A percentile compares a stretch with the other conserved stretches of the same genome.
Evolutionary conservation across 352 stramenopile species (phyloP).

Genomic region (Thalassiosira exigua): DNA sequence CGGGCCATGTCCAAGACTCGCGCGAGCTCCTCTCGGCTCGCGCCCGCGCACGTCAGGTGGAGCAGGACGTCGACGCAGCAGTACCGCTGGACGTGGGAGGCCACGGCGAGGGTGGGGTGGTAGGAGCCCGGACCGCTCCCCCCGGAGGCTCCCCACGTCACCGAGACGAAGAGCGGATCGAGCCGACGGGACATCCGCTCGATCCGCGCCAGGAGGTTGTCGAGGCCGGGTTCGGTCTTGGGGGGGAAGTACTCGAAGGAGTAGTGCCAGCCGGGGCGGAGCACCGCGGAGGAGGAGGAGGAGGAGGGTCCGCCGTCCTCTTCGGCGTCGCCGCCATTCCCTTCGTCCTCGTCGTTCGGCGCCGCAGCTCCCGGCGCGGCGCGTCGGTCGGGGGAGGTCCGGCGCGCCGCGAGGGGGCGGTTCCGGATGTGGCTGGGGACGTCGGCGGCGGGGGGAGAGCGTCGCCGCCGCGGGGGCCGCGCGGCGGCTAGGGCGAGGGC

Average conservation of each 20-base stretch:
- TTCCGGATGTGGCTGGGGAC: too few relatives aligned
- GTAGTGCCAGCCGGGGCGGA: too few relatives aligned
- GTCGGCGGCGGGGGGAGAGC: too few relatives aligned
- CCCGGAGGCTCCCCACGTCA: conserved; percentile 98
- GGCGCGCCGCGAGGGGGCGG: too few relatives aligned
- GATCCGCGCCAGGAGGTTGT: conserved; percentile 97
- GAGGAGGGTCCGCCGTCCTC: too few relatives aligned
- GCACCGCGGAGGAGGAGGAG: too few relatives aligned
- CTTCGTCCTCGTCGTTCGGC: too few relatives aligned
- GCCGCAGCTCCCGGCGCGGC: too few relatives aligned
- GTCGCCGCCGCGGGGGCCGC: too few relatives aligned
- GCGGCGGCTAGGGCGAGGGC: too few relatives aligned
- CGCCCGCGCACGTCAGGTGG: conserved; percentile 91
- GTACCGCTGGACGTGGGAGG: conserved; percentile 81
- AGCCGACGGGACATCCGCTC: conserved; percentile 90
- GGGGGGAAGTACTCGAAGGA: conserved; percentile 99
- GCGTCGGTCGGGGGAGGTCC: too few relatives aligned
- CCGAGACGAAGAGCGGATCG: conserved; percentile 96
- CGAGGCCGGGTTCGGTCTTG: conserved; percentile 91
- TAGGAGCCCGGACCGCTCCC: conserved; percentile 94
- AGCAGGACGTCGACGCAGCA: conserved; percentile 86
- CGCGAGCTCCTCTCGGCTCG: conserved; percentile 87
- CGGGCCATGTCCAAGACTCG: conserved; percentile 91
- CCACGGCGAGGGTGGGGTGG: conserved; percentile 94
- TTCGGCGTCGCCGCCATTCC: too few relatives aligned